Base-by-base conservation (phyloP, 257 asterid species). In the Fraxinus quadrangulata region DNA sequence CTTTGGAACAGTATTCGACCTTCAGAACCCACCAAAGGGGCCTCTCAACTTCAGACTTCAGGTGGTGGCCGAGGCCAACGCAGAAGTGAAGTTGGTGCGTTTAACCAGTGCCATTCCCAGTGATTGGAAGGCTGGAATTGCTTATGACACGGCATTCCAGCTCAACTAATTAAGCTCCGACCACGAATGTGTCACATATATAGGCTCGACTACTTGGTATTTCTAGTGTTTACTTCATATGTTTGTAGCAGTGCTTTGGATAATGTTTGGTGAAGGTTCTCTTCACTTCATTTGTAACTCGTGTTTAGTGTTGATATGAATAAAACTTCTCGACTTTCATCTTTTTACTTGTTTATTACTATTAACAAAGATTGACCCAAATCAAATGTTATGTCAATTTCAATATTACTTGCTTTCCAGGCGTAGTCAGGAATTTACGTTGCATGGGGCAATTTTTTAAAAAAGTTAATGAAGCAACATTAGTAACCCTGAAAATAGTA, bases 61-160 rank as follows among this genome's bases (percentile, higher is more conserved):
- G 76, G 49, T 84, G 31, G 76, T 42, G 9, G 39, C 65, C 3
- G 67, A 81, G 33, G 87, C 84, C 33, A 66, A 71, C 12, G 83
- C 72, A 13, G 82, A 87, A 5, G 19, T 61, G 1, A 86, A 85
- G 51, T 89, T 86, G 94, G 88, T 88, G 63, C 90, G 87, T 71
- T 33, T 89, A 26, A 42, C 74, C 0, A 76, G 51, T 76, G 84
- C 81, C 13, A 69, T 93, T 39, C 89, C 98, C 2, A 54, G 73
- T 6, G 83, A 92, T 9, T 93, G 98, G 98, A 84, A 89, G 82
- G 83, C 90, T 24, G 98, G 95, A 34, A 77, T 80, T 77, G 77
- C 85, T 5, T 93, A 90, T 75, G 97, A 93, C 80, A 88, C 97
- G 8, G 30, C 83, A 39, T 19, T 90, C 83, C 91, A 84, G 19